phyloP scores from a whole-genome alignment of 116 monocot genomes.

The Phalaenopsis hybrid region DNA sequence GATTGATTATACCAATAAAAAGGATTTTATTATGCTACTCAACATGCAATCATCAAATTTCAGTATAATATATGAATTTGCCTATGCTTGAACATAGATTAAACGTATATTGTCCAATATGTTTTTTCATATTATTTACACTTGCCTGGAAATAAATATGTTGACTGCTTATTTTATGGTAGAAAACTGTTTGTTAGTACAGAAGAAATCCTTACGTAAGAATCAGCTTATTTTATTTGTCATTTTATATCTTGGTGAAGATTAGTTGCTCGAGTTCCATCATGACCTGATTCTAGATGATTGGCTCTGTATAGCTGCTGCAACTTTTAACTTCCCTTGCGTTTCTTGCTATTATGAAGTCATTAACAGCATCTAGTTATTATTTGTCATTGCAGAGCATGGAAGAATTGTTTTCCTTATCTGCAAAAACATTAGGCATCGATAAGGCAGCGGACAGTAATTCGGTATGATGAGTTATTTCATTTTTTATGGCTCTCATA shows the following conservation, averaged over 20 bases:
- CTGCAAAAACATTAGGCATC: conserved; percentile 27
- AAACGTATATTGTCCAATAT: neutral
- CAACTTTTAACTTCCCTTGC: neutral
- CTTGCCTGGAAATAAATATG: too few species aligned
- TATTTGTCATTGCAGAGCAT: conserved; percentile 38
- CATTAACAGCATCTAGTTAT: conserved; percentile 4
- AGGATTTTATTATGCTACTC: neutral
- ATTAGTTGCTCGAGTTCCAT: too few species aligned
- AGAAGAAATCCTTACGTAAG: too few species aligned
- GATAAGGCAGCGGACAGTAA: conserved; percentile 17
- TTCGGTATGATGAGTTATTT: conserved; percentile 5
- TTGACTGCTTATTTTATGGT: too few species aligned
- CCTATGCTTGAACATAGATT: neutral
- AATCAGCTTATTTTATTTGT: neutral
- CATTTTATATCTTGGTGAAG: neutral
- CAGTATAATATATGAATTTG: neutral
- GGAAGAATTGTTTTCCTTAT: conserved; percentile 52
- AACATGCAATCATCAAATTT: neutral
- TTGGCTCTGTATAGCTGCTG: neutral
- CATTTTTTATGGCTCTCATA: neutral
- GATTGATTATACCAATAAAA: neutral
- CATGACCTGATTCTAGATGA: neutral
- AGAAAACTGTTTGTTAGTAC: too few species aligned
- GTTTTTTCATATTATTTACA: too few species aligned
- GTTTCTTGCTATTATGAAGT: conserved; percentile 1